Base-by-base conservation (phyloP, 1,139 yeast genomes). In the Saccharomyces hybrid region DNA sequence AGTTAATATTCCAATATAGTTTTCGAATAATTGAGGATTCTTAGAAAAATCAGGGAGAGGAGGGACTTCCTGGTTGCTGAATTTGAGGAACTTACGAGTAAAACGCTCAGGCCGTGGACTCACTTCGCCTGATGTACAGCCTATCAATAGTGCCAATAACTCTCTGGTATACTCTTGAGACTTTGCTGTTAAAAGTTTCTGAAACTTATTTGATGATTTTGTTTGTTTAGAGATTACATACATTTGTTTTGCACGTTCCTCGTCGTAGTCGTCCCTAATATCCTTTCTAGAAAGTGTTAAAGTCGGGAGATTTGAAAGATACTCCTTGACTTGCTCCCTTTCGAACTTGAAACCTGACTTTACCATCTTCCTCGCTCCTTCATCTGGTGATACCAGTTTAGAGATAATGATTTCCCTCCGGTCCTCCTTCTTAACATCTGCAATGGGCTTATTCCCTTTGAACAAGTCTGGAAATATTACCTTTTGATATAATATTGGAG, bases 1-100 rank as follows among this genome's bases (percentile, higher is more conserved):
- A 1, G 75, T 70, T 27, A 74, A 52, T 5, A 59, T 31, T 16
- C 70, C 69, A 49, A 74, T 61, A 53, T 73, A 74, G 5, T 62
- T 59, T 16, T 64, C 70, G 56, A 74, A 73, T 4, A 48, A 48
- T 3, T 56, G 50, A 0, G 70, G 64, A 46, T 67, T 58, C 7
- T 59, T 50, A 4, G 58, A 49, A 52, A 73, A 66, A 27, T 67
- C 58, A 1, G 76, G 75, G 2, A 73, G 54, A 14, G 63, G 59
- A 1, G 77, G 76, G 0, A 74, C 58, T 49, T 73, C 75, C 0
- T 60, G 55, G 34, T 64, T 68, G 23, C n/a, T 47, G 16, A 44
- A 34, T 46, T 8, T 48, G 46, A 11, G 50, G 27, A n/a, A 41
- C 27, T 9, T 50, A 32, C 44, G 13, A 5, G 51, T 30, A 49